A percentile compares a stretch with the other conserved stretches of the same genome.
Evolutionary conservation across 768 basidiomycete genomes (phyloP).

Genomic region (Hypholoma fasciculare): DNA sequence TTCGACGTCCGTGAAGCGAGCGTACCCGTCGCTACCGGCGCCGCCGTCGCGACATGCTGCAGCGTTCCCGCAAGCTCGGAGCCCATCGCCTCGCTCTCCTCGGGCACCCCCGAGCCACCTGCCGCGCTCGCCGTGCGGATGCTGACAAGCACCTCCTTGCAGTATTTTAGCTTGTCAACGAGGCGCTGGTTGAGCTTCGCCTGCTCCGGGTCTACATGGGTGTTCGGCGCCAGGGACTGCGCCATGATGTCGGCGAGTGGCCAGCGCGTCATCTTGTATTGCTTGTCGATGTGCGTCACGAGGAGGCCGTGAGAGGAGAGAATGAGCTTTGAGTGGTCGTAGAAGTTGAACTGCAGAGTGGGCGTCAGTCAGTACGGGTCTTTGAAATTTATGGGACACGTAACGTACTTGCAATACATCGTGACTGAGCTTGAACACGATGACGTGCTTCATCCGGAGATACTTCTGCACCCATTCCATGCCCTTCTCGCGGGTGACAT

Average conservation of each 20-base stretch:
- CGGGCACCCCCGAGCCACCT: slow-evolving; percentile 24
- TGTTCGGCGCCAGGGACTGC: slow-evolving; percentile 36
- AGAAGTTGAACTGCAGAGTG: slow-evolving; percentile 87
- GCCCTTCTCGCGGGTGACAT: slow-evolving; percentile 64
- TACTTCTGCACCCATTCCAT: slow-evolving; percentile 98
- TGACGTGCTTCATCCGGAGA: slow-evolving; percentile 94
- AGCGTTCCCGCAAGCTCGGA: slow-evolving; percentile 2
- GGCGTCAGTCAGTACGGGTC: slow-evolving; percentile 7
- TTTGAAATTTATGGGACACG: not conserved
- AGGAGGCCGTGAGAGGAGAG: slow-evolving; percentile 77
- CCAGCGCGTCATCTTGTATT: slow-evolving; percentile 75
- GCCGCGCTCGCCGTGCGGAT: slow-evolving; percentile 61
- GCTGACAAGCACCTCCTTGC: slow-evolving; percentile 78
- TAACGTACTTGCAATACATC: slow-evolving; percentile 85
- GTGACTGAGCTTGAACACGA: slow-evolving; percentile 95
- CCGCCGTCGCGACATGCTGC: not conserved
- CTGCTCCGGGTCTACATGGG: slow-evolving; percentile 48
- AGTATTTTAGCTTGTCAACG: slow-evolving; percentile 82
- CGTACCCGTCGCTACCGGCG: slow-evolving; percentile 2
- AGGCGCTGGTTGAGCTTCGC: slow-evolving; percentile 64
- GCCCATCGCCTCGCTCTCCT: slow-evolving; percentile 21
- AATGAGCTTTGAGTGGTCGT: slow-evolving; percentile 95
- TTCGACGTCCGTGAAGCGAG: slow-evolving; percentile 15
- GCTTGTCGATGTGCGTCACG: slow-evolving; percentile 91
- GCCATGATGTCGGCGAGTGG: slow-evolving; percentile 72